phyloP scores from a whole-genome alignment of 108 stramenopile species.

The Aureococcus anophagefferens region DNA sequence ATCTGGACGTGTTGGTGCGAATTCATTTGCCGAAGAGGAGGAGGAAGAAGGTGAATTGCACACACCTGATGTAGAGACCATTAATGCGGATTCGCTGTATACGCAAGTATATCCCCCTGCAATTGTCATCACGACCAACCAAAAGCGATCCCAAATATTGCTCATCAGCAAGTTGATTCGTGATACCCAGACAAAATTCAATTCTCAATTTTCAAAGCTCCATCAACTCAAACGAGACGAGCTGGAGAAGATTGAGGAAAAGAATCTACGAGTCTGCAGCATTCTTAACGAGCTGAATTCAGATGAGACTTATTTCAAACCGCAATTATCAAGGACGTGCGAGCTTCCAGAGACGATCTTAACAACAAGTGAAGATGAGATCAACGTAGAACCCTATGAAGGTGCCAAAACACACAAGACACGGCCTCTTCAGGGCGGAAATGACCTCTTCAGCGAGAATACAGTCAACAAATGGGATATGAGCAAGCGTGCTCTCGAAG shows the following conservation, averaged over 20 bases:
- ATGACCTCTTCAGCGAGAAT: too few relatives aligned
- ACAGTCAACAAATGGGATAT: not conserved
- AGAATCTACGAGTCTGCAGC: slow-evolving; percentile 40
- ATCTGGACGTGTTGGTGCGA: too few relatives aligned
- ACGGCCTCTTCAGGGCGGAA: too few relatives aligned
- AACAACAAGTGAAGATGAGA: slow-evolving; percentile 26
- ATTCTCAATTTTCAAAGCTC: slow-evolving; percentile 29
- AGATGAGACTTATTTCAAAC: slow-evolving; percentile 23
- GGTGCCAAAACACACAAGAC: not conserved
- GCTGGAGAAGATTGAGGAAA: slow-evolving; percentile 27
- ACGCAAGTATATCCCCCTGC: slow-evolving; percentile 46
- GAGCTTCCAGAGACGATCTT: slow-evolving; percentile 31
- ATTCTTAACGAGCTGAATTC: slow-evolving; percentile 32
- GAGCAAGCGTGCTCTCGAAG: slow-evolving; percentile 27
- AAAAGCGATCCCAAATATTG: slow-evolving; percentile 43
- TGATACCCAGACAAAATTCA: slow-evolving; percentile 33
- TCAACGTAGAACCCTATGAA: slow-evolving; percentile 26
- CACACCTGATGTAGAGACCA: not conserved
- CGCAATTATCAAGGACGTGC: not conserved
- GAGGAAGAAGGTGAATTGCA: not conserved
- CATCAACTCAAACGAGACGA: slow-evolving; percentile 18
- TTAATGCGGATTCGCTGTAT: not conserved
- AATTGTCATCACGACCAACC: slow-evolving; percentile 31
- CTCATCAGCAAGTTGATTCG: slow-evolving; percentile 38
- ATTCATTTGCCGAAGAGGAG: not conserved